A percentile compares a stretch with the other conserved stretches of the same genome.
phyloP scores from a whole-genome alignment of 2,329 filamentous ascomycete genomes.

The Alternaria alternata region DNA sequence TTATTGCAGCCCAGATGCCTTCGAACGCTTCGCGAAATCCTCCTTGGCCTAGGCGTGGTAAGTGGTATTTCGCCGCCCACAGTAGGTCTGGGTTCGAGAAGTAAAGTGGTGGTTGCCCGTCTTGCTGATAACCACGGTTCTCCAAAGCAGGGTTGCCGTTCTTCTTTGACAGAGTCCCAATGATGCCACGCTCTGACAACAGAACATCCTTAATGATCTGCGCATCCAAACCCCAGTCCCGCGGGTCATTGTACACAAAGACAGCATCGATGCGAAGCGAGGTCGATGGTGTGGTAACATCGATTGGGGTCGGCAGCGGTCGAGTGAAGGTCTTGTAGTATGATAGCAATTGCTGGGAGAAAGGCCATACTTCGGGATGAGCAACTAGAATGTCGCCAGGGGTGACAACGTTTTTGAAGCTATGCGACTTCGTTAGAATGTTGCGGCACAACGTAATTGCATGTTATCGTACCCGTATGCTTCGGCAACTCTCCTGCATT shows the following conservation, averaged over 20 bases:
- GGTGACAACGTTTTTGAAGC: conserved; percentile 75
- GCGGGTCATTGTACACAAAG: conserved; percentile 93
- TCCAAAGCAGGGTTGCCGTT: conserved; percentile 72
- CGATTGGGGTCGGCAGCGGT: conserved; percentile 63
- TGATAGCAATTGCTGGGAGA: conserved; percentile 70
- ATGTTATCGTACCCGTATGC: conserved; percentile 49
- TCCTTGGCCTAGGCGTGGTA: conserved; percentile 89
- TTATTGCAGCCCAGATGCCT: conserved; percentile 79
- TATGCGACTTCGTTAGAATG: conserved; percentile 12
- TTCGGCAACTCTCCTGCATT: conserved; percentile 77
- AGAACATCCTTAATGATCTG: conserved; percentile 86
- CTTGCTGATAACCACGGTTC: conserved; percentile 81
- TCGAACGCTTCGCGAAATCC: conserved; percentile 84
- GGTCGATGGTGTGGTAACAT: conserved; percentile 56
- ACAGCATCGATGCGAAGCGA: conserved; percentile 85
- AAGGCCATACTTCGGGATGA: conserved; percentile 82
- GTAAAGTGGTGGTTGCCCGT: conserved; percentile 81
- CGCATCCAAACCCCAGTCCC: conserved; percentile 92
- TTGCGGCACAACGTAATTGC: not conserved
- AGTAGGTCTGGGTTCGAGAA: conserved; percentile 91
- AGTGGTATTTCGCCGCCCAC: conserved; percentile 85
- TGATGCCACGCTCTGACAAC: conserved; percentile 76
- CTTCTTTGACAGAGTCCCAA: conserved; percentile 79
- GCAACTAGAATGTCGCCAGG: conserved; percentile 82
- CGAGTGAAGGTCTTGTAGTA: conserved; percentile 68